These are phyloP conservation scores for Populus hybrid DNA, from an alignment of 441 rosid genomes.

Conservation along the genomic window DNA sequence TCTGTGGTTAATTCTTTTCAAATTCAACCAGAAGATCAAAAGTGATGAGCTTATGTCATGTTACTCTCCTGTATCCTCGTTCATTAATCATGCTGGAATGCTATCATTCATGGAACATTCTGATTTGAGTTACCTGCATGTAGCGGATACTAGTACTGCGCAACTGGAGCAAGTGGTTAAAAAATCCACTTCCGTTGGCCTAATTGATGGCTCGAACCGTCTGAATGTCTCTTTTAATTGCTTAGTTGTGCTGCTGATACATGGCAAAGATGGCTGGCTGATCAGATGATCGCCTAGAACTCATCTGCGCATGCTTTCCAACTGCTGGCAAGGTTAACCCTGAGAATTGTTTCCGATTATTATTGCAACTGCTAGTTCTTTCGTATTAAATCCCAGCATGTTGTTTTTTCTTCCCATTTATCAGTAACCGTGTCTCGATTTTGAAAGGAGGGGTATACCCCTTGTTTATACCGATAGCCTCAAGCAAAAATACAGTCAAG, in stretches of 20 bases:
- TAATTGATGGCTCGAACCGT: background rate
- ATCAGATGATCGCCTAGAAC: background rate
- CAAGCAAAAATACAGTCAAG: background rate
- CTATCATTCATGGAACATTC: background rate
- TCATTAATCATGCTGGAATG: background rate
- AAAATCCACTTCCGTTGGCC: background rate
- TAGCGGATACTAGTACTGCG: background rate
- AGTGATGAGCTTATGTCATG: background rate
- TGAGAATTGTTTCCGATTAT: no score
- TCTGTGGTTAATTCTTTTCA: background rate
- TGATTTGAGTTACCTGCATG: background rate
- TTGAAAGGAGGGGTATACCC: background rate
- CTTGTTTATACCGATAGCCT: no score
- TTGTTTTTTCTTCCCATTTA: no score
- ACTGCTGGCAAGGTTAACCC: no score
- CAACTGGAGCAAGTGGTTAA: background rate
- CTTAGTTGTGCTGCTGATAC: background rate
- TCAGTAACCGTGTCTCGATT: no score
- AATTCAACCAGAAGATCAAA: background rate
- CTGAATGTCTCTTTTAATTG: background rate
- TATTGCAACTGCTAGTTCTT: no score
- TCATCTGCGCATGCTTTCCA: no score
- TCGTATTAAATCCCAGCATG: no score
- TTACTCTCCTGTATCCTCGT: background rate
- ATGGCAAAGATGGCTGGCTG: background rate